Percentiles rank a stretch among this genome's conserved stretches.
phyloP scores from a whole-genome alignment of 352 stramenopile genomes.

The Globisporangium splendens region DNA sequence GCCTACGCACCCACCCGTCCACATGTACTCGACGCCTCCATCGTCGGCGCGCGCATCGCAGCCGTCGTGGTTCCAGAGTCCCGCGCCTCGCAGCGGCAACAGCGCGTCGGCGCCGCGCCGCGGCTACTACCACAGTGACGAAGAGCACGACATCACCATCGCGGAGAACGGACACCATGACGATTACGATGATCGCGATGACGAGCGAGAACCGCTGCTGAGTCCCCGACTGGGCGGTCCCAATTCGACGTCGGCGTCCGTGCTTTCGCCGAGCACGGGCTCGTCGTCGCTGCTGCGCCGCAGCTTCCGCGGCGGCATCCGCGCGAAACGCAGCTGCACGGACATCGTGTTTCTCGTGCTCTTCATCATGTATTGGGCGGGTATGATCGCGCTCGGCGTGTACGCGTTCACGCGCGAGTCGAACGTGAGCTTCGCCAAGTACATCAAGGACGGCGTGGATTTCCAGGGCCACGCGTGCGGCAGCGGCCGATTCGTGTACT shows the following conservation, averaged over 20 bases:
- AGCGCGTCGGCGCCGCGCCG: not conserved
- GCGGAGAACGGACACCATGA: constrained; percentile 10
- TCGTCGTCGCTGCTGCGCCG: constrained; percentile 32
- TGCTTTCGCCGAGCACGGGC: constrained; percentile 49
- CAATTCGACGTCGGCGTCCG: constrained; percentile 24
- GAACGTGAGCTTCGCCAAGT: constrained; percentile 62
- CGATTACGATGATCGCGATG: constrained; percentile 18
- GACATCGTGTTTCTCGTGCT: constrained; percentile 52
- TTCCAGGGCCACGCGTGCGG: constrained; percentile 64
- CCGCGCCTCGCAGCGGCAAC: not conserved
- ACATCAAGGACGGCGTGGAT: constrained; percentile 78
- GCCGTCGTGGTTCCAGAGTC: constrained; percentile 15
- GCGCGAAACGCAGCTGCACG: constrained; percentile 46
- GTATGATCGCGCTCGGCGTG: constrained; percentile 68
- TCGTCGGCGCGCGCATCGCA: not conserved
- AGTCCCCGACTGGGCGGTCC: constrained; percentile 12
- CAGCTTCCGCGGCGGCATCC: constrained; percentile 35
- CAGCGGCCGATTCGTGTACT: constrained; percentile 58
- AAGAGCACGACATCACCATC: constrained; percentile 9
- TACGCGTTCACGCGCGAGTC: constrained; percentile 67
- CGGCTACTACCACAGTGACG: constrained; percentile 8
- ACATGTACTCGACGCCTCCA: constrained; percentile 11
- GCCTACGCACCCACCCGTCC: too few species aligned
- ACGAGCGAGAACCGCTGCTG: constrained; percentile 47
- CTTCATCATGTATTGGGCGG: constrained; percentile 71